These are phyloP conservation scores for Kluyveromyces starmeri DNA, from an alignment of 805 yeast genomes.

Conservation along the genomic window DNA sequence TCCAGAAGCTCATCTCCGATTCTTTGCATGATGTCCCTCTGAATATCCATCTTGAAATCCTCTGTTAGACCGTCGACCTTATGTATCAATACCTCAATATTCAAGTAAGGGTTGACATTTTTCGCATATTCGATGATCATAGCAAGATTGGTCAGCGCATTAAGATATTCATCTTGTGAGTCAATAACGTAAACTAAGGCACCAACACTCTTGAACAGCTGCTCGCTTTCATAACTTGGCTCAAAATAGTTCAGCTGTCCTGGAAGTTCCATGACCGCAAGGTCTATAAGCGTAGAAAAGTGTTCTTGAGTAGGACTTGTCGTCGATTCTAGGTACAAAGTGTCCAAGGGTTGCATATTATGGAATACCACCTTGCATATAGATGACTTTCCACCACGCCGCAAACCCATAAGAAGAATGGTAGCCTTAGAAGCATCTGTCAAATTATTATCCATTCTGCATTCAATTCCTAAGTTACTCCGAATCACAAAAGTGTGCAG, in stretches of 20 bases:
- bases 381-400: constrained; percentile 88
- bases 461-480: too few species aligned
- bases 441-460: constrained; percentile 1
- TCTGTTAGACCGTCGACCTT: constrained; percentile 93
- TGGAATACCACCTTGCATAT: constrained; percentile 94
- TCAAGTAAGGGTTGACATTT: constrained; percentile 72
- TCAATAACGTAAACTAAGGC: constrained; percentile 92
- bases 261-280: constrained; percentile 88
- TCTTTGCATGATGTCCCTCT: constrained; percentile 92
- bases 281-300: constrained; percentile 73
- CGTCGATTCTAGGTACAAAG: constrained; percentile 82
- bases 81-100: constrained; percentile 88
- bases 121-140: constrained; percentile 83
- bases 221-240: constrained; percentile 70
- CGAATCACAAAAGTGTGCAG: too few species aligned
- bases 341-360: constrained; percentile 92
- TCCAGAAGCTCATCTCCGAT: constrained; percentile 89
- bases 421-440: constrained; percentile 57
- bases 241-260: constrained; percentile 89
- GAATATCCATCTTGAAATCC: constrained; percentile 89
- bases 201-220: constrained; percentile 72
- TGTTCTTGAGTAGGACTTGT: constrained; percentile 81
- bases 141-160: constrained; percentile 82
- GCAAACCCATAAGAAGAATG: constrained; percentile 77
- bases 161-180: constrained; percentile 88